Evolutionary conservation across 768 basidiomycete species (phyloP), one percentile per base, ranked within the genome.

Genomic region (Cystofilobasidium ferigula): DNA sequence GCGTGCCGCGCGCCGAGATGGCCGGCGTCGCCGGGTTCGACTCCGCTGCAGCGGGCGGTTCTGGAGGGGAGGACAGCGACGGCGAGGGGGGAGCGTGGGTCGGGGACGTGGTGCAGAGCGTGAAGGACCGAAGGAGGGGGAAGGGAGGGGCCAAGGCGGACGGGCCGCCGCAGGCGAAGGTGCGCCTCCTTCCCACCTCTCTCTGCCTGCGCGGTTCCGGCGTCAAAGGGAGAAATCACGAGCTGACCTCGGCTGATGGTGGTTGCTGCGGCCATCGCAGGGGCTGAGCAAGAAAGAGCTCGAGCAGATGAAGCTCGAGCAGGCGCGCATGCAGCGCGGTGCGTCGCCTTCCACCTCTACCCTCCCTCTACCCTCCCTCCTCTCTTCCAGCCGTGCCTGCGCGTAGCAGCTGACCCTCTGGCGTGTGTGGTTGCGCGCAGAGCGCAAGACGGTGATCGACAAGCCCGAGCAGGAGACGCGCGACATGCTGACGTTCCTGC

Each of bases 271-370:
- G n/a, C 48, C 26, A 4, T 20, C n/a, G 5, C 30, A 60, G 40
- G 40, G 40, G 4, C 26, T 60, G 38, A 38, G 38, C 24, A 60
- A 60, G 58, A 60, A 60, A 30, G 58, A 60, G 58, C n/a, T 60
- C 16, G 35, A 60, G 30, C 24, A 60, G 35, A 60, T 60, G 58
- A 60, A 60, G 26, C 38, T 42, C 38, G 58, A 60, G 24, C 38
- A 45, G 36, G 58, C 58, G 7, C 38, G 58, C 6, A 60, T 60
- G 58, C 38, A 40, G 26, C 34, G 58, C 18, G 58, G 58, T 60
- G 1, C n/a, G 58, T 60, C n/a, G 26, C 26, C 22, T 2, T 59
- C 57, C 18, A 18, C 35, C 34, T 38, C 26, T 1, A 40, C 22
- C n/a, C n/a, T n/a, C n/a, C n/a, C n/a, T n/a, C n/a, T n/a, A n/a